A percentile compares a stretch with the other conserved stretches of the same genome.
Evolutionary conservation across 1,284 basidiomycete species (phyloP).

Genomic region (Ganoderma lingzhi): DNA sequence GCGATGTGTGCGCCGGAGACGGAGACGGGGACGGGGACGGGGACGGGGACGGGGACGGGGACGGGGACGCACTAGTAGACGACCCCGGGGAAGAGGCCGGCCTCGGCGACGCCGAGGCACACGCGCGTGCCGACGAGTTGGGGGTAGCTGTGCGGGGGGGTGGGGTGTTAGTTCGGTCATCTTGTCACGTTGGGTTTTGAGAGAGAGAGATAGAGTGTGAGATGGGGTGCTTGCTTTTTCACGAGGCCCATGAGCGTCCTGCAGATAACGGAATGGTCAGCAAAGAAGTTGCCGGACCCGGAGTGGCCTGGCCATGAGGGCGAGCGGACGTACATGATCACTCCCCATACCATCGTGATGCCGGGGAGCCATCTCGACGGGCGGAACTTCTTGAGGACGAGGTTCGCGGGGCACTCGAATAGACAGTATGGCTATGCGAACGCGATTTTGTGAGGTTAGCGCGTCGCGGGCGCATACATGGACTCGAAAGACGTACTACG

Average conservation of each 20-base stretch:
- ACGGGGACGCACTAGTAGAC: conserved; percentile 57
- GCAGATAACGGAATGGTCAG: not conserved
- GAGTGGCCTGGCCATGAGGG: not conserved
- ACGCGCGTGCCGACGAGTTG: conserved; percentile 67
- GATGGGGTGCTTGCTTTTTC: conserved; percentile 59
- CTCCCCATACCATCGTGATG: conserved; percentile 41
- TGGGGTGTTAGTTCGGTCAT: conserved; percentile 2
- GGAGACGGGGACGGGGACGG: not conserved
- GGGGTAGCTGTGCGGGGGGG: conserved; percentile 52
- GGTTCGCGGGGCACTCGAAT: conserved; percentile 67
- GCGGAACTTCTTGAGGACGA: conserved; percentile 45
- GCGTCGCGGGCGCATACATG: not conserved
- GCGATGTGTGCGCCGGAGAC: not conserved
- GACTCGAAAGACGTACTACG: conserved; percentile 52
- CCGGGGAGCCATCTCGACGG: conserved; percentile 45
- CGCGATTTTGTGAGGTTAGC: not conserved
- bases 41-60: too few relatives aligned
- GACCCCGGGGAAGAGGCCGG: conserved; percentile 75
- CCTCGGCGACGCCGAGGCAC: conserved; percentile 71
- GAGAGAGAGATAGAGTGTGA: not conserved
- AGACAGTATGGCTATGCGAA: conserved; percentile 61
- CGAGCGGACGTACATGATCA: conserved; percentile 28
- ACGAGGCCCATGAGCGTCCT: conserved; percentile 76
- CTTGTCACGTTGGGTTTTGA: not conserved
- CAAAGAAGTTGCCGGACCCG: too few relatives aligned